phyloP scores from a whole-genome alignment of 2,329 filamentous ascomycete genomes.

The Colletotrichum camelliae region DNA sequence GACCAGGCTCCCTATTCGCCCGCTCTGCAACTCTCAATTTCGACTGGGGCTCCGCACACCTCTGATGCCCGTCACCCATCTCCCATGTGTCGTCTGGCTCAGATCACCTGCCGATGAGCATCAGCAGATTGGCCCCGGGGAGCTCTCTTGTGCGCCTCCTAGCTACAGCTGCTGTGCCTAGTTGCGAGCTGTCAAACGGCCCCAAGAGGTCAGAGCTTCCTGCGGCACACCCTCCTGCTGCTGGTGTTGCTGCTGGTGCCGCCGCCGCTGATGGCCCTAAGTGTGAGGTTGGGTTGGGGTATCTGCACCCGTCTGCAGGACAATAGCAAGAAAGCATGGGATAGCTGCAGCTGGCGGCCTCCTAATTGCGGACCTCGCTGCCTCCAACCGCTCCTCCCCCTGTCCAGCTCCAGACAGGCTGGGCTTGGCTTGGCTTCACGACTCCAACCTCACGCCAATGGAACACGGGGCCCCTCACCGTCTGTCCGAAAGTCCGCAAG shows the following conservation, averaged over 20 bases:
- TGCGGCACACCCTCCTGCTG: neutral
- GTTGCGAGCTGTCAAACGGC: conserved; percentile 8
- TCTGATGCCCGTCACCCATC: neutral
- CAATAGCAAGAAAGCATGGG: neutral
- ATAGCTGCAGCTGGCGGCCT: conserved; percentile 21
- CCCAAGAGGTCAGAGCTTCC: neutral
- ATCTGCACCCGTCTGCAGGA: conserved; percentile 15
- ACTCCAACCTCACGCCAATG: neutral
- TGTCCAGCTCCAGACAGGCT: neutral
- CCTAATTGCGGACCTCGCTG: conserved; percentile 19
- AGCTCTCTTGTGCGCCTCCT: neutral
- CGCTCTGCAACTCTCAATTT: neutral
- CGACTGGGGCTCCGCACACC: neutral
- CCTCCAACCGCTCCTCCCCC: neutral
- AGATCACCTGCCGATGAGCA: conserved; percentile 4
- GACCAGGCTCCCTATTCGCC: neutral
- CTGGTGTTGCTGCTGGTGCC: neutral
- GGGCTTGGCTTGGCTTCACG: conserved; percentile 3
- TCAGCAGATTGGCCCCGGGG: neutral
- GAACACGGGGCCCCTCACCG: conserved; percentile 6
- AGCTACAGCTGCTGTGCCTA: neutral
- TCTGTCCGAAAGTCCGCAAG: conserved; percentile 5
- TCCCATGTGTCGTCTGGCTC: neutral
- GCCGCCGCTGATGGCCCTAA: neutral
- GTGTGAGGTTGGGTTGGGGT: conserved; percentile 15